Evolutionary conservation across 139 green algal species (phyloP).

Genomic region (Coccomyxa sp.): DNA sequence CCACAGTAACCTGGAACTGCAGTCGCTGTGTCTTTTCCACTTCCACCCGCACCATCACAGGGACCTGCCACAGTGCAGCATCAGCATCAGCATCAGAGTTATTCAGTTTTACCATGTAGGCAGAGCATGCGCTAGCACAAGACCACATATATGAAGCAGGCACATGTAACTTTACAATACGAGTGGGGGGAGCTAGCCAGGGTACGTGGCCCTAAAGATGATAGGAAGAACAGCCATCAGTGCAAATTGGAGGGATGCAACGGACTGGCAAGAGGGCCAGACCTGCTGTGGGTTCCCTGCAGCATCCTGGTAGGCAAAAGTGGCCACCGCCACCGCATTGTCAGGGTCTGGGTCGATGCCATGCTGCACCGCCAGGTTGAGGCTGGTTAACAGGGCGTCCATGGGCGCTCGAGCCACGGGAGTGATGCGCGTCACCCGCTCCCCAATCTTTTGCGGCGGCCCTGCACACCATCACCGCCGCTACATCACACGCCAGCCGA

Average conservation of each 20-base stretch:
- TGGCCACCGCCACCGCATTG: conserved; percentile 26
- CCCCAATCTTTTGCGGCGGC: conserved; percentile 47
- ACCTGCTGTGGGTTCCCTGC: conserved; percentile 24
- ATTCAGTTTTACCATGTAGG: no score
- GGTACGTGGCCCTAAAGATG: no score
- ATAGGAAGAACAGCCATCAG: no score
- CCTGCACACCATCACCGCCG: no score
- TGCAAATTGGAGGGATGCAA: no score
- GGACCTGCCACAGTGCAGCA: no score
- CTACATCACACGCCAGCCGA: neutral
- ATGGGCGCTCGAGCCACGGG: conserved; percentile 6
- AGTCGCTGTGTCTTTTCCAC: conserved; percentile 14
- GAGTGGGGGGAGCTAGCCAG: no score
- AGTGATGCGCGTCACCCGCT: conserved; percentile 29
- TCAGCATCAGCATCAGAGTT: no score
- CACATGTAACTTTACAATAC: neutral
- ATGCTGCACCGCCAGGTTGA: conserved; percentile 28
- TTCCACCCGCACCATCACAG: conserved; percentile 41
- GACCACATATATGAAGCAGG: no score
- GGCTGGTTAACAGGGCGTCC: conserved; percentile 21
- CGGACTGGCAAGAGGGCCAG: no score
- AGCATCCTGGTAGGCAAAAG: conserved; percentile 15
- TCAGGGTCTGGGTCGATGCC: conserved; percentile 33
- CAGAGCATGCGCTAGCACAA: no score
- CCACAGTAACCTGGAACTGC: conserved; percentile 36